Base-by-base conservation (phyloP, 2,329 filamentous ascomycete genomes). In the Lasiodiplodia gonubiensis region DNA sequence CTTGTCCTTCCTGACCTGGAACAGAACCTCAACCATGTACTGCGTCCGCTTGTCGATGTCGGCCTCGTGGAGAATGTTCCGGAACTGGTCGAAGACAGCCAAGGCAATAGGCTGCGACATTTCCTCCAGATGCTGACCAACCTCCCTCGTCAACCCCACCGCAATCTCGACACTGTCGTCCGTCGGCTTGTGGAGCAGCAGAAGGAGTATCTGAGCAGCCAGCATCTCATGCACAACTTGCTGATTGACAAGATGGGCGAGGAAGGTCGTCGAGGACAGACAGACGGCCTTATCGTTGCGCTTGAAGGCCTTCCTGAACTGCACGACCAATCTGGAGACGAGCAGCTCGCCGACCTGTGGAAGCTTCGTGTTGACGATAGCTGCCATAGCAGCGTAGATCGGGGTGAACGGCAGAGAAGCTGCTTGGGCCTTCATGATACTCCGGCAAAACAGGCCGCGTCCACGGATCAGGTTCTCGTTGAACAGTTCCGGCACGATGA, bases 121-220 rank as follows among this genome's bases (percentile, higher is more conserved):
- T 77, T 97, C 94, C 77, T 98, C 94, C 71, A 99, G 79, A 78
- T 97, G 94, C 75, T 96, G 91, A 8, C 95, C 95, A 51, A 97
- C 93, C 78, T 98, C 95, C 72, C 92, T 89, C 76, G 92, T 97
- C 74, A 99, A 86, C 3, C 92, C 93, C 30, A 99, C 94, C 0
- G 95, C 95, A 77, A 99, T 97, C 83, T 99, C 95, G 33, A 98
- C 95, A 70, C 93, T 95, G 79, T 99, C 95, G 71, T 99, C 94
- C 0, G 95, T 97, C 23, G 95, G 95, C 79, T 97, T 97, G 80
- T 97, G 90, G 61, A 99, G 86, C 46, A 99, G 85, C n/a, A 97
- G 84, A 18, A 98, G 85, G 33, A 99, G 83, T 61, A 98, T 96
- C 81, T 99, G 93, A 2, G 94, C 94, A 2, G 93, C 93, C 60